A percentile compares a stretch with the other conserved stretches of the same genome.
phyloP scores from a whole-genome alignment of 371 early-diverging fungal species.

The Mortierella sp. region DNA sequence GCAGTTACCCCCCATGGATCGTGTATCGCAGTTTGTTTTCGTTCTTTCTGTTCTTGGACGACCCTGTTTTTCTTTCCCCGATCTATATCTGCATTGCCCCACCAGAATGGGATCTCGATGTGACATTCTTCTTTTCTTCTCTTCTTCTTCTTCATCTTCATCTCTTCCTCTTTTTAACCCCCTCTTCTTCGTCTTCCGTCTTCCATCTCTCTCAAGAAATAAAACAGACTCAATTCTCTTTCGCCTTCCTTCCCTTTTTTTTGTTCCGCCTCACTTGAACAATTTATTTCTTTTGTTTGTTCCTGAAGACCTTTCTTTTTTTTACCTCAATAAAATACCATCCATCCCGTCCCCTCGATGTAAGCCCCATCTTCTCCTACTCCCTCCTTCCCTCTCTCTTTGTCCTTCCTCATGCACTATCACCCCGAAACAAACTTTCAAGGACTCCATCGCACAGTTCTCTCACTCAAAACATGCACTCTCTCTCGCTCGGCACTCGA shows the following conservation, averaged over 20 bases:
- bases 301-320: not conserved
- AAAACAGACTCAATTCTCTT: not conserved
- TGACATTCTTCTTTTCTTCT: not conserved
- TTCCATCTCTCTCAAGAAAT: not conserved
- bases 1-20: not conserved
- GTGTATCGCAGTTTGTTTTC: not conserved
- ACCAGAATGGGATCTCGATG: not conserved
- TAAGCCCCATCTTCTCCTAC: not conserved
- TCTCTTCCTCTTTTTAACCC: not conserved
- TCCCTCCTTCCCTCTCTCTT: not conserved
- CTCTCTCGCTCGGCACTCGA: not conserved
- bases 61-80: not conserved
- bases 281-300: not conserved
- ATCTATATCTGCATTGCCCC: not conserved
- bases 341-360: not conserved
- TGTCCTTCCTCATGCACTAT: not conserved
- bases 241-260: not conserved
- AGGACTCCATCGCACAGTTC: not conserved
- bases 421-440: not conserved
- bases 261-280: not conserved
- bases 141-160: conserved; percentile 12
- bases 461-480: not conserved
- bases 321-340: not conserved
- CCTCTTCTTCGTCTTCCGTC: not conserved
- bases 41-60: not conserved